Conservation (phyloP, 768 basidiomycete genomes). For the Pholiota conissans region DNA sequence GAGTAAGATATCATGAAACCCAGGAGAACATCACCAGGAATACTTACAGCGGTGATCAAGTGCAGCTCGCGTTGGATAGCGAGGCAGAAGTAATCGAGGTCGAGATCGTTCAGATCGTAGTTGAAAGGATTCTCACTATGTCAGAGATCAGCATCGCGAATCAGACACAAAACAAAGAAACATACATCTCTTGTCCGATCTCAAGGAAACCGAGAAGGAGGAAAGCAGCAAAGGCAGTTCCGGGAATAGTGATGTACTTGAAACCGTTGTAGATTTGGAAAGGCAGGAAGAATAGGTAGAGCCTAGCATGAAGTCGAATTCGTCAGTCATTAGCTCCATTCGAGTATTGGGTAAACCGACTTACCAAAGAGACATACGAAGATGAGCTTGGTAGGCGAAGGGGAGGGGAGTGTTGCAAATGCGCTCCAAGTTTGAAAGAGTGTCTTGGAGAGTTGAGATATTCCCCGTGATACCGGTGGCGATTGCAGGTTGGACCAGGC, state of each 20-base stretch:
- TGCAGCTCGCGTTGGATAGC: conserved; percentile 67
- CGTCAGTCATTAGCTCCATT: conserved; percentile 30
- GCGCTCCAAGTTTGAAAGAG: conserved; percentile 58
- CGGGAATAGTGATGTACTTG: conserved; percentile 56
- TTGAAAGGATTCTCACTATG: conserved; percentile 66
- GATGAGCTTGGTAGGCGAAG: conserved; percentile 70
- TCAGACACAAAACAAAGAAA: background rate
- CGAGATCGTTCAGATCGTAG: conserved; percentile 67
- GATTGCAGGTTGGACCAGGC: conserved; percentile 50
- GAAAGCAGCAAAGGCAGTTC: conserved; percentile 63
- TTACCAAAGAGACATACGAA: conserved; percentile 64
- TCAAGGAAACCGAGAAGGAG: conserved; percentile 66
- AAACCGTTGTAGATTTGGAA: conserved; percentile 52
- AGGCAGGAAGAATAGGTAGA: conserved; percentile 46
- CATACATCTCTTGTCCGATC: conserved; percentile 64
- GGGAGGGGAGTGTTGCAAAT: conserved; percentile 67
- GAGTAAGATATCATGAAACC: background rate
- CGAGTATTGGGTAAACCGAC: conserved; percentile 34
- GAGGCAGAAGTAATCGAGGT: conserved; percentile 69
- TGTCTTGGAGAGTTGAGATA: conserved; percentile 53
- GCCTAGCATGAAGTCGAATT: conserved; percentile 27
- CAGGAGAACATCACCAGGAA: conserved; percentile 4
- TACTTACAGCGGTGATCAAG: conserved; percentile 67
- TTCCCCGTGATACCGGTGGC: conserved; percentile 50
- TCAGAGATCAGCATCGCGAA: background rate